These are phyloP conservation scores for Fusarium xyrophilum DNA, from an alignment of 2,329 filamentous ascomycete species.

Conservation along the genomic window DNA sequence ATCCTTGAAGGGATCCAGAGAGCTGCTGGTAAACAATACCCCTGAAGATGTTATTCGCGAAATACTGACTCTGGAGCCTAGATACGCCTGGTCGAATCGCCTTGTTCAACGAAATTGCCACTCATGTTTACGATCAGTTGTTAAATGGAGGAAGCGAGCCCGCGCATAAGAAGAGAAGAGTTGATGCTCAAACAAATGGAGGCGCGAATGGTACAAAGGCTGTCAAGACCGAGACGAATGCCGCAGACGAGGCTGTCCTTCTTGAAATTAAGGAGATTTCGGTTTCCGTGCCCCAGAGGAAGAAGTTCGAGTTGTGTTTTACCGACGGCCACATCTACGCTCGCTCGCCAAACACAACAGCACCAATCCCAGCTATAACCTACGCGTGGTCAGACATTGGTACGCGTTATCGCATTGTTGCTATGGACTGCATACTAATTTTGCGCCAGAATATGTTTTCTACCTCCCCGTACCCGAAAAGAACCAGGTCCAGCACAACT, in stretches of 20 bases:
- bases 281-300: constrained; percentile 70
- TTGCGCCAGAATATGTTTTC: constrained; percentile 62
- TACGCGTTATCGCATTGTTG: constrained; percentile 43
- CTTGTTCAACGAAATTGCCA: constrained; percentile 65
- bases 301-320: constrained; percentile 71
- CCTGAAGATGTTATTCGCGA: constrained; percentile 18
- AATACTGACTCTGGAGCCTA: constrained; percentile 39
- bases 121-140: constrained; percentile 57
- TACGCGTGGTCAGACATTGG: constrained; percentile 70
- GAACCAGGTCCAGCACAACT: constrained; percentile 70
- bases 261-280: constrained; percentile 71
- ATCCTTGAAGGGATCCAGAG: constrained; percentile 61
- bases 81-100: constrained; percentile 58
- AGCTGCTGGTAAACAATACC: constrained; percentile 56
- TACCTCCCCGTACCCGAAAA: constrained; percentile 71
- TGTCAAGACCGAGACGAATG: constrained; percentile 43
- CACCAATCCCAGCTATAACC: constrained; percentile 60
- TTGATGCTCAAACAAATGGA: constrained; percentile 51
- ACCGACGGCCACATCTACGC: constrained; percentile 67
- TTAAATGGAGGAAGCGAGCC: constrained; percentile 51
- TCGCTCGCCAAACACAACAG: constrained; percentile 57
- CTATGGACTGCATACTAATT: constrained; percentile 13
- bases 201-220: constrained; percentile 28
- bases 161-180: constrained; percentile 59
- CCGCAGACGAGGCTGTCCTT: constrained; percentile 59